Evolutionary conservation across 139 green algal genomes (phyloP).

Genomic region (Pleodorina starrii): DNA sequence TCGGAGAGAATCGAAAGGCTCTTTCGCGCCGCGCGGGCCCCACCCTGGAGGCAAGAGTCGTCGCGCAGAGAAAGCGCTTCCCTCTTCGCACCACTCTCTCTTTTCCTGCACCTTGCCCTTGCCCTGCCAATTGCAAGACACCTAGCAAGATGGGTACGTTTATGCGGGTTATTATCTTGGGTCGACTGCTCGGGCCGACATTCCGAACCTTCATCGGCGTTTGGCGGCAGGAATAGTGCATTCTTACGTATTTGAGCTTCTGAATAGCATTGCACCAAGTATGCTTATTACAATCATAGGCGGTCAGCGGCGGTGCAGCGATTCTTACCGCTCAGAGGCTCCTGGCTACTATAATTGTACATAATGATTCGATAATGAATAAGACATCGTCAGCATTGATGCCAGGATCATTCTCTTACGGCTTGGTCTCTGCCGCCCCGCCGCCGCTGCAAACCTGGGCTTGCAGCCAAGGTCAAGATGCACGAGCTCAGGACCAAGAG

Average conservation of each 20-base stretch:
- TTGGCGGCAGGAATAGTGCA: background rate
- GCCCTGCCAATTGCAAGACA: constrained; percentile 9
- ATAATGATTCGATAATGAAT: too few species aligned
- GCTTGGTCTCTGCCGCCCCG: constrained; percentile 5
- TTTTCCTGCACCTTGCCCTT: constrained; percentile 40
- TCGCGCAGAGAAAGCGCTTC: background rate
- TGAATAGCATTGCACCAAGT: too few species aligned
- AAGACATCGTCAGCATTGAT: too few species aligned
- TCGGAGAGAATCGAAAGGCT: too few species aligned
- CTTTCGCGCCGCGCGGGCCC: too few species aligned
- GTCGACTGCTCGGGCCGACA: background rate
- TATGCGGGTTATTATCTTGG: background rate
- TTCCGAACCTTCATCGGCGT: background rate
- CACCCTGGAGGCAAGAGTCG: background rate
- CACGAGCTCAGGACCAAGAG: constrained; percentile 95
- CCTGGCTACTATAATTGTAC: too few species aligned
- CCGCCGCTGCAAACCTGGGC: constrained; percentile 2
- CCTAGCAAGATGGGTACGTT: constrained; percentile 44
- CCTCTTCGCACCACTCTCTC: background rate
- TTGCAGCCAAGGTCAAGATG: constrained; percentile 94
- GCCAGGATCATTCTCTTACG: too few species aligned
- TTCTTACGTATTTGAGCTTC: too few species aligned
- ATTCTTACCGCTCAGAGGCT: too few species aligned
- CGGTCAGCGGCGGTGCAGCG: too few species aligned
- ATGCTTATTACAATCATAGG: too few species aligned